Percentiles rank a stretch among this genome's conserved stretches.
phyloP scores from a whole-genome alignment of 495 filamentous ascomycete species.

The Parmelia sp. region DNA sequence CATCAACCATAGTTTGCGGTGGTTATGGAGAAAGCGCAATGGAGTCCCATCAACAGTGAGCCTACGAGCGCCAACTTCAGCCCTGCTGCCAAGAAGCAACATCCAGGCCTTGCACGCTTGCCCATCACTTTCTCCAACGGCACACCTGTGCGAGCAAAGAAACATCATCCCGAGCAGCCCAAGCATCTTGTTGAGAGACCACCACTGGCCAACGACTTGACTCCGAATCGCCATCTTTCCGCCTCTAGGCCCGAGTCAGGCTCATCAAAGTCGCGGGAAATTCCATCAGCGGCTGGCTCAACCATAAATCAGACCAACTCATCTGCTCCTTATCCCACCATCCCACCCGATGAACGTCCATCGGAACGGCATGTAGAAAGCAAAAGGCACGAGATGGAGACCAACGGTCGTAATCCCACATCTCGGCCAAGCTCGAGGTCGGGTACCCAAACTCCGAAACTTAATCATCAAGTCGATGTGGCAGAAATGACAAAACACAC shows the following conservation, averaged over 20 bases:
- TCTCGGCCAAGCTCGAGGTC: background rate
- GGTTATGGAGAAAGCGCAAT: background rate
- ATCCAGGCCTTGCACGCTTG: background rate
- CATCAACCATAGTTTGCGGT: background rate
- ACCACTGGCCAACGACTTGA: background rate
- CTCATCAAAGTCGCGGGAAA: background rate
- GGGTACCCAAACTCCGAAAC: background rate
- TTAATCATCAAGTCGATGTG: background rate
- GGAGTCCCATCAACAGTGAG: constrained; percentile 1
- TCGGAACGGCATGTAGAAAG: background rate
- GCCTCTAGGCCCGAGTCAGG: background rate
- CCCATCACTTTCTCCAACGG: background rate
- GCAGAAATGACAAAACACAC: background rate
- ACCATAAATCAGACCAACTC: background rate
- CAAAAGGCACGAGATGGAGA: background rate
- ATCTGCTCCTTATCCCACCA: background rate
- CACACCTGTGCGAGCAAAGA: background rate
- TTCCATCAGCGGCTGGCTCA: background rate
- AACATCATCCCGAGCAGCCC: background rate
- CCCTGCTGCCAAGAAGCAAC: background rate
- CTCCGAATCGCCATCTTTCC: background rate
- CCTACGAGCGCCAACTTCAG: background rate
- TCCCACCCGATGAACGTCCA: background rate
- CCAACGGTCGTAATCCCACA: background rate
- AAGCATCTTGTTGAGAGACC: background rate